Percentiles rank a stretch among this genome's conserved stretches.
phyloP scores from a whole-genome alignment of 768 basidiomycete species.

The Termitomyces heimii region DNA sequence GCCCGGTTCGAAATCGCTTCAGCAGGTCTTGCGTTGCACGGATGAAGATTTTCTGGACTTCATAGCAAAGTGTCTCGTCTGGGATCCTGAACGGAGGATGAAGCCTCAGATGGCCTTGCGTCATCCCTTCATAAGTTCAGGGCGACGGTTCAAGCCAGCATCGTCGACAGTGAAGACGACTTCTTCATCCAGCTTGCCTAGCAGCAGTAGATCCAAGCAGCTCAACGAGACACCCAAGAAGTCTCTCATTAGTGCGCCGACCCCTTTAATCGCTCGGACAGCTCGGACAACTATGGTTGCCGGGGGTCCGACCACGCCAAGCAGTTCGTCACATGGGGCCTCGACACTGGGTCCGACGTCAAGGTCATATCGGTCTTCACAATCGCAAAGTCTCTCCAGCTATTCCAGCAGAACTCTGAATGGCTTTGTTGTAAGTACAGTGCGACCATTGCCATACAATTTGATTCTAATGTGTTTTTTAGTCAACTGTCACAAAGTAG shows the following conservation, averaged over 20 bases:
- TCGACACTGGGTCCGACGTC: slow-evolving; percentile 56
- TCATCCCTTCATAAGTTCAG: slow-evolving; percentile 80
- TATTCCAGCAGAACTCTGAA: slow-evolving; percentile 73
- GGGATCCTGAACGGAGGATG: slow-evolving; percentile 95
- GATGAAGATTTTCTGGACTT: slow-evolving; percentile 98
- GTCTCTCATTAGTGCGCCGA: slow-evolving; percentile 84
- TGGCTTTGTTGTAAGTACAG: slow-evolving; percentile 55
- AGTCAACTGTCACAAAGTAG: slow-evolving; percentile 40
- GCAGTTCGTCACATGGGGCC: slow-evolving; percentile 38
- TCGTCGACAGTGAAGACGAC: slow-evolving; percentile 46
- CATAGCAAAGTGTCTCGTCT: slow-evolving; percentile 92
- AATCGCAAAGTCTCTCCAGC: slow-evolving; percentile 63
- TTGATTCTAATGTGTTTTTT: slow-evolving; percentile 8
- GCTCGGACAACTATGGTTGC: slow-evolving; percentile 46
- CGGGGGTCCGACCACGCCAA: slow-evolving; percentile 54
- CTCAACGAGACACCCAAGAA: slow-evolving; percentile 76
- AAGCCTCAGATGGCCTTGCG: slow-evolving; percentile 91
- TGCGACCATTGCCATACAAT: neutral
- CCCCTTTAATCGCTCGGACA: slow-evolving; percentile 77
- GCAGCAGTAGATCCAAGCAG: slow-evolving; percentile 47
- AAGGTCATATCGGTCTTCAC: slow-evolving; percentile 62
- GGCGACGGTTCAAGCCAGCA: slow-evolving; percentile 47
- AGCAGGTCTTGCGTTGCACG: slow-evolving; percentile 84
- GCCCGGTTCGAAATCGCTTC: slow-evolving; percentile 86
- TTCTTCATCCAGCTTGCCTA: slow-evolving; percentile 52